Base-by-base conservation (phyloP, 768 basidiomycete species). In the Chalciporus pseudorubinellus region DNA sequence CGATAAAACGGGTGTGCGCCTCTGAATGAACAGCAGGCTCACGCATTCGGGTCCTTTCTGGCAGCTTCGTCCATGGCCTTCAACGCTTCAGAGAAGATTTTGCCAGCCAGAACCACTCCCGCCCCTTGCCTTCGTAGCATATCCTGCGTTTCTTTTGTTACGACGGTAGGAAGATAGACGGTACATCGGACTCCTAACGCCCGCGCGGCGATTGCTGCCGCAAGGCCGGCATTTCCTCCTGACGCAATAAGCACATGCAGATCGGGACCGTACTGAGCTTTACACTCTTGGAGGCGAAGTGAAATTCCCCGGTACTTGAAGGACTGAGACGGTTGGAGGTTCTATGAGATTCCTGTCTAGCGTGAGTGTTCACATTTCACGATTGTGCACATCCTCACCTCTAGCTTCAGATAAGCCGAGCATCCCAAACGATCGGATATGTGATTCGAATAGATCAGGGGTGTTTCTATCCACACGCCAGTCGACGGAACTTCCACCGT, bases 171-270 rank as follows among this genome's bases (percentile, higher is more conserved):
- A 20, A 92, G 72, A 62, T 75, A 89, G 2, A 90, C 82, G 6
- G 81, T 86, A 63, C 87, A 89, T 60, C 64, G 72, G 39, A 88
- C 70, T 6, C 70, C 68, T 20, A 89, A 73, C 18, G 61, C 69
- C 24, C 76, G 71, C 9, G 87, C 80, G 19, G 82, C 83, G 54
- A 79, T 77, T 14, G 87, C 87, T 0, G 80, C 78, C 12, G 87
- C 89, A 13, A 89, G 70, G 1, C 83, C 88, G n/a, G 86, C 89
- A 61, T 91, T 90, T n/a, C 89, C 89, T 5, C 84, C 79, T 0
- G 89, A 91, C 0, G 89, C 87, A 45, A 84, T 80, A 39, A 89
- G 71, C 39, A 84, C 70, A 64, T 88, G 89, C 6, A 83, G 72
- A 24, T 65, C 61, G 12, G 75, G 63, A 0, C 89, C 88, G 46